A percentile compares a stretch with the other conserved stretches of the same genome.
Conservation (phyloP, 345 rosid species). For the Streptanthus diversifolius region DNA sequence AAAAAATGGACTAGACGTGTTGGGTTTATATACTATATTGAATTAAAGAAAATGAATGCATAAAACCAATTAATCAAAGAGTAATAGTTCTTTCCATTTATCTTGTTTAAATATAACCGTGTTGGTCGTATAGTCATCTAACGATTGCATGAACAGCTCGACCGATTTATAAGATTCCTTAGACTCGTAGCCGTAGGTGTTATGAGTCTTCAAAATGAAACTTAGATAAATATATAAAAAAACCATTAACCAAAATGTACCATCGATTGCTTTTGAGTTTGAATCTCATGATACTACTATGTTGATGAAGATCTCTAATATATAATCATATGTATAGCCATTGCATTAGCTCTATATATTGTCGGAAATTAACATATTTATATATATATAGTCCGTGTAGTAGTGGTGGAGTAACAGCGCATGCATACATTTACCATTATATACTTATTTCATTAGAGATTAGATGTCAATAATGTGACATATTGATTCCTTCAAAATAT, state of each 20-base stretch:
- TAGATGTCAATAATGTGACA: not conserved
- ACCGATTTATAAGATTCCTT: not conserved
- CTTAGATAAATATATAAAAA: not conserved
- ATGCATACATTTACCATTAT: conserved; percentile 18
- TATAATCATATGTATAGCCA: not conserved
- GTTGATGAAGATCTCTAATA: not conserved
- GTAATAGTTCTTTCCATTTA: not conserved
- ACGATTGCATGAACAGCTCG: not conserved
- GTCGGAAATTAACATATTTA: conserved; percentile 22
- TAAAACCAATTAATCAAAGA: not conserved
- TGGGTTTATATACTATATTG: not conserved
- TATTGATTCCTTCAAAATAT: not conserved
- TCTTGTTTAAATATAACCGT: not conserved
- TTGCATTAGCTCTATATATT: conserved; percentile 16
- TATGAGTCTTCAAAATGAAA: not conserved
- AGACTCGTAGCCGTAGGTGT: not conserved
- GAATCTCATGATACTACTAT: not conserved
- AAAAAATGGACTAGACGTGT: not conserved
- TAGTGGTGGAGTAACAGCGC: conserved; percentile 28
- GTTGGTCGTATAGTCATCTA: not conserved
- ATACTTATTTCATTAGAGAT: not conserved
- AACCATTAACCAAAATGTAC: not conserved
- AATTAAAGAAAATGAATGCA: not conserved
- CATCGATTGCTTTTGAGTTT: not conserved
- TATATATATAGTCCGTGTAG: not conserved